phyloP scores from a whole-genome alignment of 2,329 filamentous ascomycete genomes.

The Diplodia scrobiculata region DNA sequence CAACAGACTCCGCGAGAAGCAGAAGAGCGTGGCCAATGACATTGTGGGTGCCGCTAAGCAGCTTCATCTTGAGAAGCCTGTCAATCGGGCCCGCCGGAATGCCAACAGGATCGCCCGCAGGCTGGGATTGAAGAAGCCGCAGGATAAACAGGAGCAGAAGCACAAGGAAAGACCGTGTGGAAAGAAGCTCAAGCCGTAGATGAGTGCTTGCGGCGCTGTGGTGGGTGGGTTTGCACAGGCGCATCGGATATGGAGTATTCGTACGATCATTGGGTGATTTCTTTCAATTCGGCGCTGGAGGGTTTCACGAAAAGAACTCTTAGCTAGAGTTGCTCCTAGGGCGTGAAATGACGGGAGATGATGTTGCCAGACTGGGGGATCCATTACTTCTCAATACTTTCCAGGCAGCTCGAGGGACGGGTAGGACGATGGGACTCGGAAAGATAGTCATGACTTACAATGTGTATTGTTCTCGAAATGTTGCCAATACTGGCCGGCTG shows the following conservation, averaged over 20 bases:
- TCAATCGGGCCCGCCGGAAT: slow-evolving; percentile 39
- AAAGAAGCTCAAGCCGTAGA: slow-evolving; percentile 16
- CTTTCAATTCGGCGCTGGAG: slow-evolving; percentile 9
- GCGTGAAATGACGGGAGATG: background rate
- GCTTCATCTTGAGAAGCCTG: slow-evolving; percentile 32
- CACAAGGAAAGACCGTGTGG: background rate
- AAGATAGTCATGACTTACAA: slow-evolving; percentile 3
- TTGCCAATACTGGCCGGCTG: background rate
- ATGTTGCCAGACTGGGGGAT: background rate
- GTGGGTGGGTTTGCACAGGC: slow-evolving; percentile 15
- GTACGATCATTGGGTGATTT: slow-evolving; percentile 7
- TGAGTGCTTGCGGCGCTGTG: background rate
- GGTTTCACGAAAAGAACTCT: background rate
- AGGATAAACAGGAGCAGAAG: background rate
- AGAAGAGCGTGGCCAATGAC: background rate
- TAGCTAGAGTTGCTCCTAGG: background rate
- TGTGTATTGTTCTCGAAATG: background rate
- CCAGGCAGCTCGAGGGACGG: slow-evolving; percentile 1
- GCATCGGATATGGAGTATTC: slow-evolving; percentile 22
- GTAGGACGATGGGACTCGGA: background rate
- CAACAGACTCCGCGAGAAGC: background rate
- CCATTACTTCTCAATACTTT: slow-evolving; percentile 6
- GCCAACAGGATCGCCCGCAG: slow-evolving; percentile 36
- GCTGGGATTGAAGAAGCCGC: slow-evolving; percentile 16
- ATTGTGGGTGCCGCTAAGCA: slow-evolving; percentile 1